These are phyloP conservation scores for Rosa lucieae DNA, from an alignment of 306 rosid species.

Conservation along the genomic window DNA sequence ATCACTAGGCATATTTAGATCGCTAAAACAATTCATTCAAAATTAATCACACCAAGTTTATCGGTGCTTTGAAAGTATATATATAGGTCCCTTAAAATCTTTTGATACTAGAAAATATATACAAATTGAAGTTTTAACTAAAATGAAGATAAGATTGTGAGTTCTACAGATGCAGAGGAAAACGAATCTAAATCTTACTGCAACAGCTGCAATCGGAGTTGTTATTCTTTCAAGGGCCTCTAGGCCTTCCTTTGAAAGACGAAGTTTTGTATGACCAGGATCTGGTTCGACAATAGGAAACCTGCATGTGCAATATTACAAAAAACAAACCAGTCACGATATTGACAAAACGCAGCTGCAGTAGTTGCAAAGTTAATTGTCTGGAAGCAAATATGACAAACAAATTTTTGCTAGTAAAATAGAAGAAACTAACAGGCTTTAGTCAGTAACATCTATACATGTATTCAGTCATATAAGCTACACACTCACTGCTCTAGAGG, in stretches of 20 bases:
- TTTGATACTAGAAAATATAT: neutral
- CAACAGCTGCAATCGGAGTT: constrained; percentile 89
- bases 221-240: constrained; percentile 77
- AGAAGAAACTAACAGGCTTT: neutral
- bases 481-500: neutral
- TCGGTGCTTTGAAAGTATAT: neutral
- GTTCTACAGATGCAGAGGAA: neutral
- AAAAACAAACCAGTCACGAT: constrained; percentile 24
- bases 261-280: constrained; percentile 89
- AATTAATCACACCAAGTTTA: neutral
- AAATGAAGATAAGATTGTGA: neutral
- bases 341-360: constrained; percentile 12
- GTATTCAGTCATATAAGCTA: neutral
- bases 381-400: neutral
- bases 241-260: constrained; percentile 85
- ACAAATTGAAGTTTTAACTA: neutral
- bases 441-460: neutral
- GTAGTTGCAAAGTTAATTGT: neutral
- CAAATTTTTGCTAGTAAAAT: neutral
- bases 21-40: neutral
- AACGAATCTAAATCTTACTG: constrained; percentile 50
- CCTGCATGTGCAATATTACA: constrained; percentile 40
- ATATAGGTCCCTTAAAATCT: neutral
- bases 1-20: neutral
- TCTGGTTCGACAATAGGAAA: constrained; percentile 95